Conservation (phyloP, 192 early-diverging fungal genomes). For the Mortierella hygrophila region DNA sequence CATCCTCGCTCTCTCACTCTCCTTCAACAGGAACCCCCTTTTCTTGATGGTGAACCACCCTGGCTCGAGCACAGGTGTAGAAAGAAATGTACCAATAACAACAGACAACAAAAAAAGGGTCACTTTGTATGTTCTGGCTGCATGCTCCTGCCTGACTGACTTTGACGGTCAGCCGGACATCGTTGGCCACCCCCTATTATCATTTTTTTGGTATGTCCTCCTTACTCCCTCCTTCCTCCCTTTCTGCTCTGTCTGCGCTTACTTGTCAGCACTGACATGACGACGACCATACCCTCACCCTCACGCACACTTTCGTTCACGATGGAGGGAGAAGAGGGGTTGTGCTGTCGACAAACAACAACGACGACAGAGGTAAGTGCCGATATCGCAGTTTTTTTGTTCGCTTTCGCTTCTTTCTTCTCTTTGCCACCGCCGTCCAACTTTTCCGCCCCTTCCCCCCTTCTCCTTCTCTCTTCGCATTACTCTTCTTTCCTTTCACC, state of each 20-base stretch:
- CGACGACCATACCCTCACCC: neutral
- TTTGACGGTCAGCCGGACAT: neutral
- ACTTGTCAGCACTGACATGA: neutral
- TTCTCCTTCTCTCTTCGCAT: neutral
- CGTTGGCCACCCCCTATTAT: neutral
- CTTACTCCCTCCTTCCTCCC: neutral
- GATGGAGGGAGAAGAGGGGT: neutral
- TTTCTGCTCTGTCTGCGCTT: slow-evolving; percentile 3
- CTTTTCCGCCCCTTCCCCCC: neutral
- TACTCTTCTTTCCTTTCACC: neutral
- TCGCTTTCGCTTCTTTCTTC: slow-evolving; percentile 3
- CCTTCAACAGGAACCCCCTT: neutral
- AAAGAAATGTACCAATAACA: neutral
- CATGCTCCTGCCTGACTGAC: neutral
- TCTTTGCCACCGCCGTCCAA: slow-evolving; percentile 8
- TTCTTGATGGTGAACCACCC: neutral
- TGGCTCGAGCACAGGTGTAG: no score
- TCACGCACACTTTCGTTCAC: neutral
- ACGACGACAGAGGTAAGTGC: neutral
- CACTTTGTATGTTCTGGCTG: neutral
- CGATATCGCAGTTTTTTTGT: neutral
- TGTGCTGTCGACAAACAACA: neutral
- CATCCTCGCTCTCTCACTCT: neutral
- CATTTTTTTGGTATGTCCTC: neutral
- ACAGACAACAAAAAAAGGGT: neutral